Conservation (phyloP, 2,329 filamentous ascomycete genomes). For the Proliferodiscus dingleyae region DNA sequence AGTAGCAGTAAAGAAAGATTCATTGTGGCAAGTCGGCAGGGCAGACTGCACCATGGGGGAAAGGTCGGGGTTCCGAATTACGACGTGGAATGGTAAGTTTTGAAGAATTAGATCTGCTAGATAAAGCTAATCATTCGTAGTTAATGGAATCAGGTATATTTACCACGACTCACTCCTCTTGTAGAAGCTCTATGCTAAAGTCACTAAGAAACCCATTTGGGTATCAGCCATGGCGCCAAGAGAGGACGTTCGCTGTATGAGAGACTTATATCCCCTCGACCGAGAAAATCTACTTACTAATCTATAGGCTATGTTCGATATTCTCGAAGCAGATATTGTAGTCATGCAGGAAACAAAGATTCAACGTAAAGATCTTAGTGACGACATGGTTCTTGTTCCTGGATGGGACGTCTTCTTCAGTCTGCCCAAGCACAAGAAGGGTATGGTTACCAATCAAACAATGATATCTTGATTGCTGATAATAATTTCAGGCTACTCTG, state of each 20-base stretch:
- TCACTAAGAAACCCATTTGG: slow-evolving; percentile 66
- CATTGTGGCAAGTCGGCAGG: background rate
- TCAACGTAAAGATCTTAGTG: slow-evolving; percentile 81
- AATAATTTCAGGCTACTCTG: slow-evolving; percentile 72
- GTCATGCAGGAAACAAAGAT: slow-evolving; percentile 97
- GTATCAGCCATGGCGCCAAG: slow-evolving; percentile 78
- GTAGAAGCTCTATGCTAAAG: background rate
- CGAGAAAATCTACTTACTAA: slow-evolving; percentile 1
- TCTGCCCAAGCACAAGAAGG: slow-evolving; percentile 89
- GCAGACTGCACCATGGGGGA: slow-evolving; percentile 7
- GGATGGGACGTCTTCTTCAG: slow-evolving; percentile 98
- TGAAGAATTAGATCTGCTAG: background rate
- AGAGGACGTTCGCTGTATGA: slow-evolving; percentile 61
- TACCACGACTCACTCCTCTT: background rate
- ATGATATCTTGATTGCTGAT: background rate
- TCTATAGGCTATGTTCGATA: slow-evolving; percentile 81
- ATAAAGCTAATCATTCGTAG: slow-evolving; percentile 37
- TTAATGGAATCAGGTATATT: slow-evolving; percentile 70
- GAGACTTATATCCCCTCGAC: background rate
- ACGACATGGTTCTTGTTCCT: slow-evolving; percentile 92
- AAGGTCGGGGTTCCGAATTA: slow-evolving; percentile 71
- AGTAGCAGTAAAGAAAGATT: background rate
- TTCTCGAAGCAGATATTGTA: slow-evolving; percentile 85
- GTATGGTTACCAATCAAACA: slow-evolving; percentile 37
- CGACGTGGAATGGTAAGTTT: slow-evolving; percentile 73